A percentile compares a stretch with the other conserved stretches of the same genome.
Conservation (phyloP, 75 land plant species). For the Pinus tabuliformis region DNA sequence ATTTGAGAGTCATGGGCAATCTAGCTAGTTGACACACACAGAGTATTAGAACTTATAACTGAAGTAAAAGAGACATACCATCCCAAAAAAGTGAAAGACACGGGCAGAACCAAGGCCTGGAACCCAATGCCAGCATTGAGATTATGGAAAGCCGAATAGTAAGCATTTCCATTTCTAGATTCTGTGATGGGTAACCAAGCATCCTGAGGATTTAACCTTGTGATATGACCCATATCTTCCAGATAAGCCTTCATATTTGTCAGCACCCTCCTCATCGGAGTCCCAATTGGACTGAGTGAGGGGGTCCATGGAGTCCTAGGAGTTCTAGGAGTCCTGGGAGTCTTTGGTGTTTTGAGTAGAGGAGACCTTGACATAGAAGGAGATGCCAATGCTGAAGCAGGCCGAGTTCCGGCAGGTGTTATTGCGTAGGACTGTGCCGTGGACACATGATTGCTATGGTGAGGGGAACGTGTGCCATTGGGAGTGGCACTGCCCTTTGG, state of each 20-base stretch:
- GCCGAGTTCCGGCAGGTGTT: slow-evolving; percentile 16
- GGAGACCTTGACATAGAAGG: slow-evolving; percentile 29
- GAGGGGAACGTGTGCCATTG: slow-evolving; percentile 14
- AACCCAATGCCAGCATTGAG: slow-evolving; percentile 86
- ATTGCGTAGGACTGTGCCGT: not conserved
- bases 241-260: slow-evolving; percentile 74
- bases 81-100: slow-evolving; percentile 85
- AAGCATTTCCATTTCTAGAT: slow-evolving; percentile 86
- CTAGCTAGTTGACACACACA: not conserved
- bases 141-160: slow-evolving; percentile 89
- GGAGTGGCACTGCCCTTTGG: slow-evolving; percentile 3
- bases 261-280: slow-evolving; percentile 71
- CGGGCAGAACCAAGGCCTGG: slow-evolving; percentile 81
- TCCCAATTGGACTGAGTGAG: slow-evolving; percentile 53
- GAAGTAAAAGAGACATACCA: slow-evolving; percentile 44
- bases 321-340: slow-evolving; percentile 10
- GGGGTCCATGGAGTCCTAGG: slow-evolving; percentile 46
- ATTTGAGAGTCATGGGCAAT: slow-evolving; percentile 1
- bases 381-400: slow-evolving; percentile 30
- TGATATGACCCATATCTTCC: slow-evolving; percentile 91
- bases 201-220: slow-evolving; percentile 79
- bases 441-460: slow-evolving; percentile 12
- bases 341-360: not conserved
- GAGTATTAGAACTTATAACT: not conserved
- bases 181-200: slow-evolving; percentile 98